These are phyloP conservation scores for Umbilicus rupestris DNA, from an alignment of 164 flowering plant species.

Conservation along the genomic window DNA sequence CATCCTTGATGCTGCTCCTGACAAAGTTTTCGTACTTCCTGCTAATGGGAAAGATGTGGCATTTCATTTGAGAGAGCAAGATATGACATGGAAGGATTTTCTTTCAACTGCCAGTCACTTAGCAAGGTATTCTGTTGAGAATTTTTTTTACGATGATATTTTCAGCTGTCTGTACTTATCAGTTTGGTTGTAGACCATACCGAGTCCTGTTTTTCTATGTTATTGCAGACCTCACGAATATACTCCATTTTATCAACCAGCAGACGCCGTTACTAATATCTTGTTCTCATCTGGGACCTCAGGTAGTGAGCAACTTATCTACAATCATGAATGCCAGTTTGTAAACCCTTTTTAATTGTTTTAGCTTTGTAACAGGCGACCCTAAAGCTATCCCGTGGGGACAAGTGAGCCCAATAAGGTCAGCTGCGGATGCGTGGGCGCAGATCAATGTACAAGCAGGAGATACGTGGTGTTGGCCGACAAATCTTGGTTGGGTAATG, in stretches of 20 bases:
- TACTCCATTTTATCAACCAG: constrained; percentile 52
- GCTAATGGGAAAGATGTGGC: constrained; percentile 47
- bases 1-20: constrained; percentile 58
- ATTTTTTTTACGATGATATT: neutral
- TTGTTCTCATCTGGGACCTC: constrained; percentile 97
- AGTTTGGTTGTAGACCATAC: neutral
- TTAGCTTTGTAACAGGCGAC: constrained; percentile 42
- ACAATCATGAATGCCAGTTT: neutral
- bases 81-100: constrained; percentile 69
- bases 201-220: neutral
- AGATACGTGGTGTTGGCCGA: constrained; percentile 81
- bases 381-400: constrained; percentile 98
- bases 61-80: constrained; percentile 54
- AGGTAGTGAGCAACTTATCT: constrained; percentile 29
- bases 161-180: neutral
- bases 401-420: constrained; percentile 69
- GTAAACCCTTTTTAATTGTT: neutral
- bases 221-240: constrained; percentile 42
- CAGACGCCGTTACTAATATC: constrained; percentile 53
- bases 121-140: constrained; percentile 38
- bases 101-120: constrained; percentile 32
- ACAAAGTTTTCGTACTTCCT: constrained; percentile 66
- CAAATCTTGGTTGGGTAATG: constrained; percentile 94
- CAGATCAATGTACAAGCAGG: constrained; percentile 42
- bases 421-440: constrained; percentile 73